Evolutionary conservation across 2,329 filamentous ascomycete genomes (phyloP).

Genomic region (Magnaporthiopsis rhizophila): DNA sequence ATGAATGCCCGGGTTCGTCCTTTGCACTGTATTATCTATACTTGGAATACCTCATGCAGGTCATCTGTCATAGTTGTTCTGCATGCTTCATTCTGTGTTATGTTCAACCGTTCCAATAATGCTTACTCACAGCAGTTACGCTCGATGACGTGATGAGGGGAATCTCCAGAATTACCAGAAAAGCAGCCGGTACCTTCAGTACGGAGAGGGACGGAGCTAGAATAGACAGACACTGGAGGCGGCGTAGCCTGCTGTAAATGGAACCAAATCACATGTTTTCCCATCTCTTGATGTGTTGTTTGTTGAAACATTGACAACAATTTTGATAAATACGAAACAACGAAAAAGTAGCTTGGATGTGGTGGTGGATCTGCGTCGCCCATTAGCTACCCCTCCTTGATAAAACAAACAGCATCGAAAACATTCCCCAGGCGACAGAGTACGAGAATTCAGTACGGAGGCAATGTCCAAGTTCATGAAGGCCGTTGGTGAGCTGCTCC

Average conservation of each 20-base stretch:
- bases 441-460: background rate
- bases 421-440: background rate
- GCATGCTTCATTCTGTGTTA: background rate
- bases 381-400: background rate
- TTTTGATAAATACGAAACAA: background rate
- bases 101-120: background rate
- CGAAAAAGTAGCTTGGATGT: background rate
- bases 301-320: background rate
- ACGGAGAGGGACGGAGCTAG: too few relatives aligned
- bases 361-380: background rate
- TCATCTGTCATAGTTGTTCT: too few relatives aligned
- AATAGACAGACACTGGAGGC: too few relatives aligned
- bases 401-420: background rate
- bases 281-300: too few relatives aligned
- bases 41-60: too few relatives aligned
- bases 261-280: background rate
- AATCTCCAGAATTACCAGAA: too few relatives aligned
- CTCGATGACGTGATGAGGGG: background rate
- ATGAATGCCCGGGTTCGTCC: too few relatives aligned
- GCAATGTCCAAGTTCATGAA: background rate
- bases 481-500: background rate
- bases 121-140: background rate
- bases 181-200: too few relatives aligned
- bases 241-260: background rate
- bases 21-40: too few relatives aligned